phyloP scores from a whole-genome alignment of 106 monocot species.

The Dendrobium nobile region DNA sequence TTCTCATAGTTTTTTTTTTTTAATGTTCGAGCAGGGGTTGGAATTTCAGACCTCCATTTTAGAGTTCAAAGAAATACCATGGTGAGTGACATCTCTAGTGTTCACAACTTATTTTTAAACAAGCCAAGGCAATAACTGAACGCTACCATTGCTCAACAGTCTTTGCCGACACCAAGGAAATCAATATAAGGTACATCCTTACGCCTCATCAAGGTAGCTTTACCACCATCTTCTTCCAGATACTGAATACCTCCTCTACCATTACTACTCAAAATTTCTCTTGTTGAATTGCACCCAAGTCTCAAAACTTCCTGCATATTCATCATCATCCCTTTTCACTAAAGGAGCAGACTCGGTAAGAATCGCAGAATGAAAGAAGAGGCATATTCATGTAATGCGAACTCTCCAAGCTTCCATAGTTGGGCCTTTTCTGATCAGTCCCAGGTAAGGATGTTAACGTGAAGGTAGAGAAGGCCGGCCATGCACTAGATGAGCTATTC shows the following conservation, averaged over 20 bases:
- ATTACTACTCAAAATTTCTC: not conserved
- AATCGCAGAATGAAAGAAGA: no score
- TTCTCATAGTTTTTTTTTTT: no score
- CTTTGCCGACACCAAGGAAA: not conserved
- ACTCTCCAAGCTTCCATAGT: not conserved
- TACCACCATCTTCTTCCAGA: not conserved
- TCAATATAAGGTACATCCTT: not conserved
- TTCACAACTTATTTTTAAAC: no score
- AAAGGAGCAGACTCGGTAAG: no score
- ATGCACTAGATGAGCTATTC: constrained; percentile 13
- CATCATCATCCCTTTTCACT: not conserved
- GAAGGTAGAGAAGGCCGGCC: not conserved
- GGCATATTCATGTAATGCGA: not conserved
- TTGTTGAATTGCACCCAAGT: not conserved
- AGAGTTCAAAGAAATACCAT: no score
- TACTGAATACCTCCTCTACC: not conserved
- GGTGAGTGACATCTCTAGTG: no score
- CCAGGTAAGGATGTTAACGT: not conserved
- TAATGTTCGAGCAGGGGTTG: no score
- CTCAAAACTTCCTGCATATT: not conserved
- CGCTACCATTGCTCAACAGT: not conserved
- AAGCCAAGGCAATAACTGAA: no score
- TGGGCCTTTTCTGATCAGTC: not conserved
- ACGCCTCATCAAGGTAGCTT: not conserved
- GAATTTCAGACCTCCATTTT: no score